Evolutionary conservation across 495 filamentous ascomycete species (phyloP), one percentile per base, ranked within the genome.

Genomic region (Neurospora terricola): DNA sequence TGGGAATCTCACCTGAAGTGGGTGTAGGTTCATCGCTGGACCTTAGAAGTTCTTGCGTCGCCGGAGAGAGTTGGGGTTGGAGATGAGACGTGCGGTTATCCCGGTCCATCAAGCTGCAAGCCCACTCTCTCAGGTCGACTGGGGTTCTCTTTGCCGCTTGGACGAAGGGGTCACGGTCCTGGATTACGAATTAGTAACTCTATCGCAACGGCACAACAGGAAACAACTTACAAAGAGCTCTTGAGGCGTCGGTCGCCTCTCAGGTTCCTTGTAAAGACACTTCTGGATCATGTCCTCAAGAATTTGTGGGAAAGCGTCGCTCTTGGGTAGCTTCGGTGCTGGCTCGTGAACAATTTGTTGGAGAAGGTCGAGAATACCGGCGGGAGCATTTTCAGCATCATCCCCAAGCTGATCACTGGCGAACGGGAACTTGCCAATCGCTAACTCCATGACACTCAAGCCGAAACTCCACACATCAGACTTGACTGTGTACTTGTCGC

Each of bases 391-490:
- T 69, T 89, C 89, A 37, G 85, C 86, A 62, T 91, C 89, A 2
- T 84, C 85, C 27, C 54, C 54, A 1, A 88, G 76, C 62, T 92
- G 88, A 76, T 93, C 92, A 70, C 88, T 90, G 77, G 93, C 91
- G 76, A 99, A 99, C 10, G 96, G 96, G 77, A 99, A 99, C 75
- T 94, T 91, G 70, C 94, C 96, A 77, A 98, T 97, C 16, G 96
- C 96, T 75, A 99, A 81, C 82, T 99, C 96, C 93, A 98, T 97
- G 72, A 99, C 88, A 4, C 91, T 91, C 72, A 99, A 83, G n/a
- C 96, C 96, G 75, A 98, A 93, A 87, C 93, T 97, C 96, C 96
- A 99, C 4, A 99, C 96, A 77, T 99, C 96, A 5, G 94, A 97
- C 81, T 97, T 98, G 75, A 99, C 95, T 0, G 95, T 97, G 82